Conservation (phyloP, 345 rosid genomes). For the Populus pruinosa region DNA sequence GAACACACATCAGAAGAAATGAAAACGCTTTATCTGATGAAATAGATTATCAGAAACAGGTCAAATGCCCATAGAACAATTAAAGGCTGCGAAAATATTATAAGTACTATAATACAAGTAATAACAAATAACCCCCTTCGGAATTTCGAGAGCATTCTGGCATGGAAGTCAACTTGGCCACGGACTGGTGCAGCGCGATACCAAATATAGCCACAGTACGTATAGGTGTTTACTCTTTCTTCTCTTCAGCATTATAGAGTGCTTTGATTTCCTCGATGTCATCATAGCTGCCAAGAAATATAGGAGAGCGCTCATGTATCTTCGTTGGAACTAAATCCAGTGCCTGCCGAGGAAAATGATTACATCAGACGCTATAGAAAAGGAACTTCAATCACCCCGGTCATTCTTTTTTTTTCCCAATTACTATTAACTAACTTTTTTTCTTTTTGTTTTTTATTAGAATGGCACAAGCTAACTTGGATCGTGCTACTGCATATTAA, state of each 20-base stretch:
- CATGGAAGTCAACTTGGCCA: no score
- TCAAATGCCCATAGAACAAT: background rate
- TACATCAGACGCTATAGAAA: background rate
- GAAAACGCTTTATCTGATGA: background rate
- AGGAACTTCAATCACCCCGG: background rate
- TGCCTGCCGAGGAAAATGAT: constrained; percentile 47
- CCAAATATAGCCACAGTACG: background rate
- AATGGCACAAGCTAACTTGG: background rate
- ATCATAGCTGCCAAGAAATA: constrained; percentile 91
- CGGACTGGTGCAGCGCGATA: background rate
- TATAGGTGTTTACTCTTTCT: constrained; percentile 26
- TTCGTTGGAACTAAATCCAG: constrained; percentile 72
- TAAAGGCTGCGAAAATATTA: background rate
- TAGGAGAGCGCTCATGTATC: constrained; percentile 85
- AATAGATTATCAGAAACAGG: constrained; percentile 6
- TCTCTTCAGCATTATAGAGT: constrained; percentile 60
- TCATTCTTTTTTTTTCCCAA: background rate
- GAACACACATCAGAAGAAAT: background rate
- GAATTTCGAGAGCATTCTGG: background rate
- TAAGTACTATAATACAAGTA: background rate
- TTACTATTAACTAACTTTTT: background rate
- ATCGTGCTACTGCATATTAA: background rate
- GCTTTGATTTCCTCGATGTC: constrained; percentile 92
- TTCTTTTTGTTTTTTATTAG: no score
- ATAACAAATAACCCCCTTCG: background rate